Base-by-base conservation (phyloP, 129 eudicot species). In the Centella asiatica region DNA sequence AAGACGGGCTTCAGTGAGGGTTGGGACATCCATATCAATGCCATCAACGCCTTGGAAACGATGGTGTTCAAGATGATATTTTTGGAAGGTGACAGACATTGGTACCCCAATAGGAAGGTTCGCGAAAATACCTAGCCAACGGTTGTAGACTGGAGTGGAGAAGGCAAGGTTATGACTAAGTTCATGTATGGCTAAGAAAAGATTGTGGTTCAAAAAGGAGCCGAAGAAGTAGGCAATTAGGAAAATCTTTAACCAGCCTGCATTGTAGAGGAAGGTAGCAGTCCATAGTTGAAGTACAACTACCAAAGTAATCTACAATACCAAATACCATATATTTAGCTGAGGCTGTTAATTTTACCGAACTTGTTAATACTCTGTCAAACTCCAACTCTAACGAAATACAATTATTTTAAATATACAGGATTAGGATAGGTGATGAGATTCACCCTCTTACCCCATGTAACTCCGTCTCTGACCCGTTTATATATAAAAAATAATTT, bases 151-250 rank as follows among this genome's bases (percentile, higher is more conserved):
- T 4, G 96, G 96, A 44, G 75, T 88, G 46, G 86, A 76, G 82
- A 88, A 88, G 65, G 96, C 96, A 40, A 88, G 87, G 68, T 88
- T 88, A 78, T 88, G 96, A 64, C 93, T 83, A 11, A 88, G 80
- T 67, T 88, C 96, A 54, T 88, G 94, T 42, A 88, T 84, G 55
- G 96, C 96, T 53, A 88, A 77, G 84, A 88, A 88, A 61, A 88
- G 93, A 76, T 84, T 84, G 84, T 88, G 90, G 73, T 88, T 88
- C 67, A 88, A 93, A 61, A 88, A 81, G 40, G 96, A 81, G 55
- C 96, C 89, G 28, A 88, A 88, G 46, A 81, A 88, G 72, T 88
- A 88, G n/a, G 96, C 77, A 15, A 84, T 62, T 4, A 51, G 54
- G 45, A 88, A 65, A 69, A 88, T 84, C 71, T 88, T 81, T 51